phyloP scores from a whole-genome alignment of 2,329 filamentous ascomycete genomes.

The Fusarium mundagurra region DNA sequence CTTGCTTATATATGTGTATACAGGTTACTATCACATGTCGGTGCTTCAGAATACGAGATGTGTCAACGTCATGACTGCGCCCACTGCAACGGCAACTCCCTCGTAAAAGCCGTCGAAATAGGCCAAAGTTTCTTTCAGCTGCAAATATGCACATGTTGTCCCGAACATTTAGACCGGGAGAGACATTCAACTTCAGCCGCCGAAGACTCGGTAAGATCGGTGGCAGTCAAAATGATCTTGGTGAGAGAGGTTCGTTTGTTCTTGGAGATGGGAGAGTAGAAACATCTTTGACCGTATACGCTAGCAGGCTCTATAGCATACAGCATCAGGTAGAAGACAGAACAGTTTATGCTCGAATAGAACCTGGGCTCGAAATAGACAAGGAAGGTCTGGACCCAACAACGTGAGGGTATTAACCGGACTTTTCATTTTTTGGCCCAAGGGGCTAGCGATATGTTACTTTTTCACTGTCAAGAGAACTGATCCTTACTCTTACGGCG shows the following conservation, averaged over 20 bases:
- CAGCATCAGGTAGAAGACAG: too few relatives aligned
- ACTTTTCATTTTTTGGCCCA: not conserved
- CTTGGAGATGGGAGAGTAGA: not conserved
- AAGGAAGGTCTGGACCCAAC: too few relatives aligned
- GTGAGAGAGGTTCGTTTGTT: not conserved
- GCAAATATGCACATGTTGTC: too few relatives aligned
- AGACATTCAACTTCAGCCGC: accelerated
- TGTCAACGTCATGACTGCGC: conserved; percentile 56
- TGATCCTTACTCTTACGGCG: not conserved
- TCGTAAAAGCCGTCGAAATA: conserved; percentile 53
- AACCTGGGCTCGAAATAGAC: too few relatives aligned
- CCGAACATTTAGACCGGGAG: not conserved
- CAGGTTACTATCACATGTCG: not conserved
- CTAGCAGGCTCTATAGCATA: too few relatives aligned
- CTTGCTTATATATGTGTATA: not conserved
- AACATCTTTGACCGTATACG: not conserved
- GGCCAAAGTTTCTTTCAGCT: not conserved
- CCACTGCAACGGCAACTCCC: conserved; percentile 72
- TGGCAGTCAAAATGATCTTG: not conserved
- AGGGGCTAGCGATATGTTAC: not conserved
- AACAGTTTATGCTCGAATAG: too few relatives aligned
- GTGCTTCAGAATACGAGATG: not conserved
- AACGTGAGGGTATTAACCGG: not conserved
- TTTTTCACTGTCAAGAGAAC: not conserved
- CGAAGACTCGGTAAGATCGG: not conserved